Base-by-base conservation (phyloP, 2,329 filamentous ascomycete species). In the Acrocalymma vagum region DNA sequence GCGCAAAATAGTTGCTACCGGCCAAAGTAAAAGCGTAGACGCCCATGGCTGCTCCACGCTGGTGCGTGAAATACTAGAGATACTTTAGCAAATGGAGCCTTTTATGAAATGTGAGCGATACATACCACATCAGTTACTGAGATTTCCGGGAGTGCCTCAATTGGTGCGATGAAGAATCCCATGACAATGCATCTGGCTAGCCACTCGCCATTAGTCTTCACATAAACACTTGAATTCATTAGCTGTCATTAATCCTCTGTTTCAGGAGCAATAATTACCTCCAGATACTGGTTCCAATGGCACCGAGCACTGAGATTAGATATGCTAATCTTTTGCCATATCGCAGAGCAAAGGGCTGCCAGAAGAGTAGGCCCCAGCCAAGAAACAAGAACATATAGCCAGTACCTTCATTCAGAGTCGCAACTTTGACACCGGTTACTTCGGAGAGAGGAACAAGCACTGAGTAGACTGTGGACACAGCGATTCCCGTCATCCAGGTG, bases 321-420 rank as follows among this genome's bases (percentile, higher is more conserved):
- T 79, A 80, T 1, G 75, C 71, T 1, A 71, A 67, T 5, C 78
- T 68, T 39, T 78, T 74, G n/a, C 79, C 79, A 45, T 77, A 80
- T 31, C 75, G 73, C 13, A 80, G 56, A 0, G 78, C 78, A 20
- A 81, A 54, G 3, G 79, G 77, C 49, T 81, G 78, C 73, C 75
- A 79, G 27, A 81, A 63, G 3, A 81, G 57, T 47, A 73, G 72
- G 0, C 75, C 77, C 76, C 76, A 79, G 3, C 77, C 76, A 16
- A 78, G 71, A 10, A 76, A 67, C 20, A 80, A 55, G 48, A 80
- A 80, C 75, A 79, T 78, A 34, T 75, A 72, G 2, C 78, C 78
- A 9, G 73, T 79, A 6, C 78, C 78, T 32, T 72, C 67, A 43
- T 78, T 77, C 13, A 80, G 56, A 23, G 74, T 66, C 4, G 59